Percentiles rank a stretch among this genome's conserved stretches.
phyloP scores from a whole-genome alignment of 2,329 filamentous ascomycete genomes.

The Colletotrichum musicola region DNA sequence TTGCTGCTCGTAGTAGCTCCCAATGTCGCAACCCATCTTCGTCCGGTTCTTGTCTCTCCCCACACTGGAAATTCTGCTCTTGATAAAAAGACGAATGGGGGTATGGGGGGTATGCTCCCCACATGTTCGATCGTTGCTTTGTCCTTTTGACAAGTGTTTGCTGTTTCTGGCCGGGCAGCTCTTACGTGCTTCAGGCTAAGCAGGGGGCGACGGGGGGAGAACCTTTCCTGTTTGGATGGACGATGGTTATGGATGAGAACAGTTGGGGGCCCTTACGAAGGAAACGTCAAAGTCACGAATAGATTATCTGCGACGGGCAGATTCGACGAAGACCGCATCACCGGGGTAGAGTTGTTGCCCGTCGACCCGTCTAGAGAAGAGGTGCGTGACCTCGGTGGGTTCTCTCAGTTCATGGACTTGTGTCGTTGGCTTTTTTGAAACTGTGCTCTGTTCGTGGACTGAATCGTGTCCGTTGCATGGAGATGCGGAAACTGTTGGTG shows the following conservation, averaged over 20 bases:
- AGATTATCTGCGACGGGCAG: background rate
- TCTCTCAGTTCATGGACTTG: background rate
- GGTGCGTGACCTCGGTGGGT: too few species aligned
- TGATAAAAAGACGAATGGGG: too few species aligned
- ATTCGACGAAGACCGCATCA: background rate
- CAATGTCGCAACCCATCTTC: too few species aligned
- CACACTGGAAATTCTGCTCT: too few species aligned
- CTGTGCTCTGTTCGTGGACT: background rate
- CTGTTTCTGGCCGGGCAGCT: background rate
- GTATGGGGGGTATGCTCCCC: background rate
- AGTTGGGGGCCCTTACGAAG: background rate
- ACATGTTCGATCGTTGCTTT: conserved; percentile 28
- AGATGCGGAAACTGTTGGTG: background rate
- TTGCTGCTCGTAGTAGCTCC: too few species aligned
- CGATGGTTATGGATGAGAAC: background rate
- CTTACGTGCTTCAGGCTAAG: conserved; percentile 12
- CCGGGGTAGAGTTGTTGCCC: too few species aligned
- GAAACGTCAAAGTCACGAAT: conserved; percentile 2
- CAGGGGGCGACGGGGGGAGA: too few species aligned
- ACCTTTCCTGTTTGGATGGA: background rate
- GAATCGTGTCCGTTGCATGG: conserved; percentile 17
- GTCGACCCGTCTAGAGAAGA: too few species aligned
- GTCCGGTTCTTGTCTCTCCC: too few species aligned
- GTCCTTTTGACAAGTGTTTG: conserved; percentile 11
- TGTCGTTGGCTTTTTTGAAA: background rate